Percentiles rank a stretch among this genome's conserved stretches.
Conservation (phyloP, 2,329 filamentous ascomycete genomes). For the Gnomoniopsis smithogilvyi region DNA sequence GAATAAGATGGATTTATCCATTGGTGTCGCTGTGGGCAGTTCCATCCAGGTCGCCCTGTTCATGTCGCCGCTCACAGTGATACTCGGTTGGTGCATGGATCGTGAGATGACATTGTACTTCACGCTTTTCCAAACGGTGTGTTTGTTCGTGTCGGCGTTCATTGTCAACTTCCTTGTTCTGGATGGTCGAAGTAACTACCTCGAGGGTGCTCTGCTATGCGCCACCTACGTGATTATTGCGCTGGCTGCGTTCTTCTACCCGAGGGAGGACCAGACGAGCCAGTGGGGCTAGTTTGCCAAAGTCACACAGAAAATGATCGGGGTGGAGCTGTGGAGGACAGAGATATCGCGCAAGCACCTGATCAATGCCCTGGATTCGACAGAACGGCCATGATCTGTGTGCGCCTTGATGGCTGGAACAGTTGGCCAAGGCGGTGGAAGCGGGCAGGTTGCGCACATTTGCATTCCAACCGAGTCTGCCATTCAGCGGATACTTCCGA, state of each 20-base stretch:
- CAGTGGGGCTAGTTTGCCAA: too few relatives aligned
- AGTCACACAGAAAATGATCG: too few relatives aligned
- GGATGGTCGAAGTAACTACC: conserved; percentile 82
- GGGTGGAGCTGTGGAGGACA: neutral
- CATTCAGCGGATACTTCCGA: neutral
- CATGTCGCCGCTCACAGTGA: conserved; percentile 66
- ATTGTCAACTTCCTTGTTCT: conserved; percentile 87
- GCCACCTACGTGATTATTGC: conserved; percentile 67
- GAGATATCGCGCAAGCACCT: neutral
- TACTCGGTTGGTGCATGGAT: conserved; percentile 65
- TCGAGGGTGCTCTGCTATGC: conserved; percentile 71
- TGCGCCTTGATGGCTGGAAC: neutral
- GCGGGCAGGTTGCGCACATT: too few relatives aligned
- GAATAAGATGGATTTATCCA: conserved; percentile 75
- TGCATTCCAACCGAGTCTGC: neutral
- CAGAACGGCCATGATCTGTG: neutral
- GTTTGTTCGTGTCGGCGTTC: conserved; percentile 77
- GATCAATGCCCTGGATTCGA: neutral
- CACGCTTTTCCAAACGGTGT: conserved; percentile 84
- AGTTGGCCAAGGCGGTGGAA: neutral
- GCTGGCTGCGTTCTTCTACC: conserved; percentile 66
- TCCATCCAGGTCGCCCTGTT: conserved; percentile 72
- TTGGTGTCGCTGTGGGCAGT: conserved; percentile 67
- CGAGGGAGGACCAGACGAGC: conserved; percentile 46
- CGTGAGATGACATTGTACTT: conserved; percentile 79